Evolutionary conservation across 2,329 filamentous ascomycete species (phyloP).

Genomic region (Aureobasidium leucospermi): DNA sequence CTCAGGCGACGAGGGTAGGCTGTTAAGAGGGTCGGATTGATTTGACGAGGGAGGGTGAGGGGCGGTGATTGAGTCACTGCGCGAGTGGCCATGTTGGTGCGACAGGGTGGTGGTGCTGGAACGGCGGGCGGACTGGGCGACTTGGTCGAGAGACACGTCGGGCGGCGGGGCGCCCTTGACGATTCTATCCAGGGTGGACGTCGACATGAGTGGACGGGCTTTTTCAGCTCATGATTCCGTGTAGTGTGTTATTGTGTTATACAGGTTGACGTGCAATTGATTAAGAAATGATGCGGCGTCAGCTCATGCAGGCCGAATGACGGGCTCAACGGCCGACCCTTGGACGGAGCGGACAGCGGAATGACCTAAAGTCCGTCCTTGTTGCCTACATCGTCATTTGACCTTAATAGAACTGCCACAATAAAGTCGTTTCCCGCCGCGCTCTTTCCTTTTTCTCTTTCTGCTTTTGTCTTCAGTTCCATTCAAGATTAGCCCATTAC

Average conservation of each 20-base stretch:
- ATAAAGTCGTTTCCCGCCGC: constrained; percentile 4
- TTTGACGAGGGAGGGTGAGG: constrained; percentile 27
- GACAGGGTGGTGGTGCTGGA: constrained; percentile 39
- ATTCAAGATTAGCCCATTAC: constrained; percentile 8
- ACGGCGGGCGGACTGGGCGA: constrained; percentile 31
- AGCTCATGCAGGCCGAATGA: not conserved
- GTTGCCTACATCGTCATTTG: constrained; percentile 1
- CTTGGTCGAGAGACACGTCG: constrained; percentile 41
- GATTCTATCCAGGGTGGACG: constrained; percentile 64
- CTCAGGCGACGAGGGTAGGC: constrained; percentile 80
- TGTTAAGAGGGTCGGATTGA: constrained; percentile 63
- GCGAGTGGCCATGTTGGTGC: constrained; percentile 21
- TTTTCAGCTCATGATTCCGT: constrained; percentile 1
- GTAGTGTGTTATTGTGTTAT: not conserved
- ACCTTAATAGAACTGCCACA: not conserved
- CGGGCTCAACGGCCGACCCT: not conserved
- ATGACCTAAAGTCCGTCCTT: not conserved
- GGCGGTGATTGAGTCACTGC: constrained; percentile 24
- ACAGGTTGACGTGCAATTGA: not conserved
- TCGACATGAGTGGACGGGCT: constrained; percentile 11
- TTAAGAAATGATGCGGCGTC: not conserved
- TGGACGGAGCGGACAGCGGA: not conserved
- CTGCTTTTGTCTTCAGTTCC: not conserved
- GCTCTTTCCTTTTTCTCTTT: not conserved
- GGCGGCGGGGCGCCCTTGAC: constrained; percentile 81